A percentile compares a stretch with the other conserved stretches of the same genome.
phyloP scores from a whole-genome alignment of 345 rosid species.

The Syzygium aqueum region DNA sequence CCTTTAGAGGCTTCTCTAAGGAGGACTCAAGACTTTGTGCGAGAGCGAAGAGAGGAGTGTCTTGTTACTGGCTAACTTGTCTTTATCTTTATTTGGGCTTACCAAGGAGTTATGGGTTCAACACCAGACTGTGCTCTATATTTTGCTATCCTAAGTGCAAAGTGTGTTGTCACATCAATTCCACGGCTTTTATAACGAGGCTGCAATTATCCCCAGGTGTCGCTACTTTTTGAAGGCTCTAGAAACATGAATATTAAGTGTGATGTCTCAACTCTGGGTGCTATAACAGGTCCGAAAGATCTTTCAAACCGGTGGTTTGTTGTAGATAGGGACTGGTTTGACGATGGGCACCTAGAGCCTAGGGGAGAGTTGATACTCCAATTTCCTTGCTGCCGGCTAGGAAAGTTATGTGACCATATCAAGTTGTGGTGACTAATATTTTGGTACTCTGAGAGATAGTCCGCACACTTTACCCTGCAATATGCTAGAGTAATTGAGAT shows the following conservation, averaged over 20 bases:
- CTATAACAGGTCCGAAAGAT: background rate
- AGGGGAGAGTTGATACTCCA: background rate
- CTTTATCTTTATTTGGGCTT: background rate
- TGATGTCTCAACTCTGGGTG: background rate
- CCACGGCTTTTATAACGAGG: background rate
- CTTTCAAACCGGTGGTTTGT: background rate
- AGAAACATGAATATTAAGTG: background rate
- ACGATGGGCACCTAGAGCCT: background rate
- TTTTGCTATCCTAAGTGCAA: background rate
- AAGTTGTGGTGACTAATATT: background rate
- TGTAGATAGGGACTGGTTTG: background rate
- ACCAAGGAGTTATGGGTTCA: background rate
- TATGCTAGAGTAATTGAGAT: background rate
- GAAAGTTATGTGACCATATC: background rate
- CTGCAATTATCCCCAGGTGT: background rate
- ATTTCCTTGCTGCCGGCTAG: background rate
- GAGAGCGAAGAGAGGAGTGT: background rate
- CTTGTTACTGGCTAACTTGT: background rate
- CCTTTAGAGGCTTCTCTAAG: background rate
- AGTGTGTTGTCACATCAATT: background rate
- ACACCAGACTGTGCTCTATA: background rate
- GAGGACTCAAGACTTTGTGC: background rate
- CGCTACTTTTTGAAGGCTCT: background rate
- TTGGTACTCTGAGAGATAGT: no score
- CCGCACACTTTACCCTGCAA: no score